Evolutionary conservation across 2,329 filamentous ascomycete genomes (phyloP), one percentile per base, ranked within the genome.

Genomic region (Alternaria conjuncta): DNA sequence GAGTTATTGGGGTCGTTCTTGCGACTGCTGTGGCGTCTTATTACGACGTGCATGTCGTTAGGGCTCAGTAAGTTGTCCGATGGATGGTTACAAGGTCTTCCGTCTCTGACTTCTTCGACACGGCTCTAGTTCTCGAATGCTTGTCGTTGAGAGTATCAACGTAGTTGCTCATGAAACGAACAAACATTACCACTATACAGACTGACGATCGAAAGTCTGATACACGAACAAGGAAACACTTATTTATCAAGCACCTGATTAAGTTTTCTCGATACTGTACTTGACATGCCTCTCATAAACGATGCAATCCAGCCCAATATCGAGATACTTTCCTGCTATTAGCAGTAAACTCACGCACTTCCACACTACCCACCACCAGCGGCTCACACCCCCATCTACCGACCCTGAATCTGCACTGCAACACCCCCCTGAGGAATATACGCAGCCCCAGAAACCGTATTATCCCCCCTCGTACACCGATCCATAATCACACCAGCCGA

Each of bases 401-500:
- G 30, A 25, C 26, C 44, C 20, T 57, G 54, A 7, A 57, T 57
- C 46, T 57, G 45, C 8, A 61, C 46, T 11, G 60, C 45, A 30
- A 57, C 47, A 25, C 53, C 60, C 8, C 51, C 57, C 36, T 53
- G 32, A 8, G 59, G 53, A 20, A 57, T 44, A 51, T 57, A 57
- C 44, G 59, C 53, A 20, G 41, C 21, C 18, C 59, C 60, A 28
- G 60, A 32, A 5, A 63, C 63, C 13, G 55, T 65, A 7, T 60
- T 55, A n/a, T 65, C 60, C 6, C 41, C 50, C 13, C 63, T 44
- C 11, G 50, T 59, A 26, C 61, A 65, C 15, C 36, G 47, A 26
- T 65, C 60, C 63, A 65, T 65, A 6, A 65, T 53, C 12, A 63
- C n/a, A 3, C 59, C 56, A 3, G 23, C 63, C 3, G 60, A 11